Evolutionary conservation across 2,329 filamentous ascomycete species (phyloP).

Genomic region (Aspergillus alliaceus): DNA sequence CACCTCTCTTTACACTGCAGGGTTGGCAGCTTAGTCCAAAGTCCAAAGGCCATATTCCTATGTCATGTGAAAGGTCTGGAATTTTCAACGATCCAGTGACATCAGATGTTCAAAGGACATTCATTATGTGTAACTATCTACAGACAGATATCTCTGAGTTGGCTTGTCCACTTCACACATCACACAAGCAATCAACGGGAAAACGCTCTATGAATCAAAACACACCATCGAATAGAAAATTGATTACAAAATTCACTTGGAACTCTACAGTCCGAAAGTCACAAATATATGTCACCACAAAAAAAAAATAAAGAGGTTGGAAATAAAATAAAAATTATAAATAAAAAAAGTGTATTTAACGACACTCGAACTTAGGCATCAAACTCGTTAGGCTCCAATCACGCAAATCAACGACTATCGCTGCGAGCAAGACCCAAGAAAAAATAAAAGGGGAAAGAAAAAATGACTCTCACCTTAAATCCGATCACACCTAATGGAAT

Average conservation of each 20-base stretch:
- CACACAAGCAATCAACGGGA: neutral
- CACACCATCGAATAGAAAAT: neutral
- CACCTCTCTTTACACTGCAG: neutral
- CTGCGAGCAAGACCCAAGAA: slow-evolving; percentile 11
- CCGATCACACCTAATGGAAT: neutral
- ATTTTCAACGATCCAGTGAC: neutral
- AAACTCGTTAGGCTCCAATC: neutral
- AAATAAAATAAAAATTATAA: neutral
- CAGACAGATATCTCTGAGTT: neutral
- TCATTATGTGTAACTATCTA: neutral
- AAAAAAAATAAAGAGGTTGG: neutral
- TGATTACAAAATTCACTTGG: neutral
- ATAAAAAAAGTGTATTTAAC: slow-evolving; percentile 12
- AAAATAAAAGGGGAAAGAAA: neutral
- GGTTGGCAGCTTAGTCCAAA: neutral
- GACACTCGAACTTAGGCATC: neutral
- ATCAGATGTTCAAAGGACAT: neutral
- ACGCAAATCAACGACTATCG: neutral
- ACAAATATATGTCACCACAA: neutral
- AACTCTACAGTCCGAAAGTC: neutral
- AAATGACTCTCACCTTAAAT: neutral
- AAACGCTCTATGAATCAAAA: neutral
- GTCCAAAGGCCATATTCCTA: neutral
- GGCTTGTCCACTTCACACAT: neutral
- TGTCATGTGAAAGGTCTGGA: neutral